Evolutionary conservation across 225 moss, liverwort and hornwort species (phyloP).

Genomic region (Pleurozium schreberi): DNA sequence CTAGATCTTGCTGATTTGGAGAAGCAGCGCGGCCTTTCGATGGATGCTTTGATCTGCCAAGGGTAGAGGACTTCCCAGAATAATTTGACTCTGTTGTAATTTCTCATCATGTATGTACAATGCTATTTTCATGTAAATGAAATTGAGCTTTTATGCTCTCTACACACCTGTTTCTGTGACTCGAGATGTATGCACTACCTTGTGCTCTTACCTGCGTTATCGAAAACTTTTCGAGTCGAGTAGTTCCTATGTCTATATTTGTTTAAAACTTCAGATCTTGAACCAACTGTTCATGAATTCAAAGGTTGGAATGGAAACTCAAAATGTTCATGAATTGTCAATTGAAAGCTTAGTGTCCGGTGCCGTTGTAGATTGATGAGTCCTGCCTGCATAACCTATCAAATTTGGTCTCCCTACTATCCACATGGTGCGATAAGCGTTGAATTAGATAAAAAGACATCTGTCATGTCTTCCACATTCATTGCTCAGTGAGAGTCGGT

Average conservation of each 20-base stretch:
- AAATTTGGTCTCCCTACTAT: background rate
- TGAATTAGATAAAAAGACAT: background rate
- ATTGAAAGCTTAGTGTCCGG: background rate
- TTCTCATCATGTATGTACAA: background rate
- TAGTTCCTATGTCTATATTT: no score
- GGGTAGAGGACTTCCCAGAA: background rate
- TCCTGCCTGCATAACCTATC: no score
- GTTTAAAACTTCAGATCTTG: background rate
- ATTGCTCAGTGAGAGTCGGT: no score
- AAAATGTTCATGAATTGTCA: background rate
- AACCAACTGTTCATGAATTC: background rate
- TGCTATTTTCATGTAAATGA: constrained; percentile 9
- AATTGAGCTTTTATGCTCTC: background rate
- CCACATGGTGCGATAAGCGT: background rate
- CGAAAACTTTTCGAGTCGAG: no score
- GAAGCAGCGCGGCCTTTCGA: background rate
- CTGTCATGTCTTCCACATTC: background rate
- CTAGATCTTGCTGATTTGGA: background rate
- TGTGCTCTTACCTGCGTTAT: background rate
- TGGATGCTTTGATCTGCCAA: background rate
- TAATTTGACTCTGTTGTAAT: background rate
- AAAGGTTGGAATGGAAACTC: background rate
- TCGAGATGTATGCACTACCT: background rate
- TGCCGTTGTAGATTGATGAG: background rate
- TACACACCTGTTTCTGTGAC: background rate